Evolutionary conservation across 768 basidiomycete genomes (phyloP).

Genomic region (Phylloporus scabripes): DNA sequence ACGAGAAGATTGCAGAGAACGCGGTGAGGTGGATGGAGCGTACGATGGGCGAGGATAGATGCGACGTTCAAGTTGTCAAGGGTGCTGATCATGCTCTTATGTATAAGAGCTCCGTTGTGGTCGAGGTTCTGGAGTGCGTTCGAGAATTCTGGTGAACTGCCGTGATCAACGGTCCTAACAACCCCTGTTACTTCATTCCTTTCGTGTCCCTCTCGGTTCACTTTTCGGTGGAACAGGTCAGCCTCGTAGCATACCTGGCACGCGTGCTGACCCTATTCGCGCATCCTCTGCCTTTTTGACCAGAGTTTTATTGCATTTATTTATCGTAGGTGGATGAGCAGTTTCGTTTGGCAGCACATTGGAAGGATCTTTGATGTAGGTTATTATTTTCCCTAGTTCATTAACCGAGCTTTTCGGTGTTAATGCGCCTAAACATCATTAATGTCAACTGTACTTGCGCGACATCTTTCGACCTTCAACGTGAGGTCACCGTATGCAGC

Average conservation of each 20-base stretch:
- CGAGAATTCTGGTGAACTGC: conserved; percentile 47
- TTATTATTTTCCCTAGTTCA: conserved; percentile 23
- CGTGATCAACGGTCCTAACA: conserved; percentile 4
- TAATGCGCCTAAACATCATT: conserved; percentile 32
- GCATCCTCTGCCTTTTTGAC: conserved; percentile 6
- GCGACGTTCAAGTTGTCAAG: conserved; percentile 74
- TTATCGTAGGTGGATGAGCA: conserved; percentile 15
- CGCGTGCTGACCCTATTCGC: conserved; percentile 1
- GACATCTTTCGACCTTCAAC: not conserved
- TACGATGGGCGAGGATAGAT: conserved; percentile 68
- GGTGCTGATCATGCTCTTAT: conserved; percentile 92
- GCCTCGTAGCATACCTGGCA: not conserved
- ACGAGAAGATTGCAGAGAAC: conserved; percentile 90
- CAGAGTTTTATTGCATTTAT: conserved; percentile 14
- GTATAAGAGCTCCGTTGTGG: conserved; percentile 84
- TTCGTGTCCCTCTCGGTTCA: conserved; percentile 8
- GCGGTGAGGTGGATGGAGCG: conserved; percentile 92
- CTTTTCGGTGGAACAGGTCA: conserved; percentile 15
- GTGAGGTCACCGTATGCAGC: no score
- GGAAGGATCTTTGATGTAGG: conserved; percentile 29
- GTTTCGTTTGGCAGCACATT: conserved; percentile 14
- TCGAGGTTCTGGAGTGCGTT: conserved; percentile 75
- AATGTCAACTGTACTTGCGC: conserved; percentile 26
- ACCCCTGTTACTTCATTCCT: conserved; percentile 16
- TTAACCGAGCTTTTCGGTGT: conserved; percentile 19